These are phyloP conservation scores for Fusarium sp. DNA, from an alignment of 2,329 filamentous ascomycete species.

Conservation along the genomic window DNA sequence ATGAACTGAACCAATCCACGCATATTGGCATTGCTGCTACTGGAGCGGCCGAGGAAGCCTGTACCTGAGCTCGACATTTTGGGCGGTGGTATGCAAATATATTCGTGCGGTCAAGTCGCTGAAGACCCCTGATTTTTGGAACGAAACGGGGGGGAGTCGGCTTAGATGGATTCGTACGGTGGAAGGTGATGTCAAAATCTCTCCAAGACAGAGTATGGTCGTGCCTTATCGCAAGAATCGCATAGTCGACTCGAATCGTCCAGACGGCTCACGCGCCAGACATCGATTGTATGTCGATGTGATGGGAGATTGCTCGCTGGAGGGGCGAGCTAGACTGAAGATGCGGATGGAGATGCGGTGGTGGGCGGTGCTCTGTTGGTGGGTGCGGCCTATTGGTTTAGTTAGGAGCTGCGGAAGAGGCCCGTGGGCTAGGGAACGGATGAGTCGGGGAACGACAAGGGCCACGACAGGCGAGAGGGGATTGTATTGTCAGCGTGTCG, in stretches of 20 bases:
- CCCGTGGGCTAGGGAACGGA: conserved; percentile 31
- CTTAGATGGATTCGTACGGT: conserved; percentile 15
- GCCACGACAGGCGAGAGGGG: not conserved
- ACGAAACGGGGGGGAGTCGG: conserved; percentile 13
- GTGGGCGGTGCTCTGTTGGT: conserved; percentile 32
- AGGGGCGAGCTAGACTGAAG: conserved; percentile 37
- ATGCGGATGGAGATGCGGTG: conserved; percentile 30
- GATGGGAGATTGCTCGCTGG: conserved; percentile 37
- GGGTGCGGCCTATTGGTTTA: conserved; percentile 29
- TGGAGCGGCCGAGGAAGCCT: conserved; percentile 73
- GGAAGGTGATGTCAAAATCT: conserved; percentile 23
- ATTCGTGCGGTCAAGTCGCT: conserved; percentile 29
- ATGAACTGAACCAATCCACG: conserved; percentile 96
- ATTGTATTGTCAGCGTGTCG: conserved; percentile 7
- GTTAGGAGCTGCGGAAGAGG: conserved; percentile 36
- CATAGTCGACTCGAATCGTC: conserved; percentile 45
- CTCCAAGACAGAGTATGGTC: conserved; percentile 39
- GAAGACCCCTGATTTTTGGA: conserved; percentile 38
- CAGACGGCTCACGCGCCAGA: conserved; percentile 41
- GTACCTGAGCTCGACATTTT: conserved; percentile 65
- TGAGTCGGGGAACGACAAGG: conserved; percentile 25
- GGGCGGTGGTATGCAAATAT: conserved; percentile 28
- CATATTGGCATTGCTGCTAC: conserved; percentile 73
- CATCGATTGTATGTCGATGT: conserved; percentile 42
- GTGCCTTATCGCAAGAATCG: conserved; percentile 43